Base-by-base conservation (phyloP, 495 filamentous ascomycete genomes). In the Mycothermus thermophilus region DNA sequence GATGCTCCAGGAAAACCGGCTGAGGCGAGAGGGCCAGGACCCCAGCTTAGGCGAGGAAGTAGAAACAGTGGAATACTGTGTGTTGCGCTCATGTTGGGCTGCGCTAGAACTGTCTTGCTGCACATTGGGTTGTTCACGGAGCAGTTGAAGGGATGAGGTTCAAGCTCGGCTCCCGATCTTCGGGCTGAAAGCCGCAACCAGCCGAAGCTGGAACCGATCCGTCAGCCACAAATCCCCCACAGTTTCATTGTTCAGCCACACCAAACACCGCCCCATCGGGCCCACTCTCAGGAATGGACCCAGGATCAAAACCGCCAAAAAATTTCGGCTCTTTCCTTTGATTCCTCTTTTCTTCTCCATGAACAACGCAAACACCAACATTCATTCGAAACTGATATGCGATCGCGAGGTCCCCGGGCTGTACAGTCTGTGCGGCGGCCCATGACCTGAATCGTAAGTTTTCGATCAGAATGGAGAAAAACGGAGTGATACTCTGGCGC, bases 341-440 rank as follows among this genome's bases (percentile, higher is more conserved):
- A 22, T 24, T 27, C 27, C 43, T 48, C 37, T 48, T 54, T 47
- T 55, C 46, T 57, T 60, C 48, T 54, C 46, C 50, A 58, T 57
- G 55, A 65, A 70, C 65, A 70, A 69, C 64, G 65, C 66, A 66
- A 61, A 62, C 42, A 45, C 42, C 41, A 46, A 68, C 64, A 59
- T 68, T 65, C 62, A n/a, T n/a, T n/a, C n/a, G n/a, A n/a, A n/a
- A n/a, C n/a, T n/a, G n/a, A n/a, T n/a, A 38, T 13, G 41, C 59
- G 56, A 48, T 51, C 35, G 52, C 50, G 61, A 67, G 64, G 64
- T 38, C 43, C 50, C 37, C 37, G n/a, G 25, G 34, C 33, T 46
- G 38, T 15, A 42, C 38, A 11, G 24, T 15, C 37, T 27, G 38
- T 30, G n/a, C n/a, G n/a, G n/a, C 21, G 41, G 44, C 57, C 60